phyloP scores from a whole-genome alignment of 2,329 filamentous ascomycete species.

The Aspergillus oerlinghausenensis region DNA sequence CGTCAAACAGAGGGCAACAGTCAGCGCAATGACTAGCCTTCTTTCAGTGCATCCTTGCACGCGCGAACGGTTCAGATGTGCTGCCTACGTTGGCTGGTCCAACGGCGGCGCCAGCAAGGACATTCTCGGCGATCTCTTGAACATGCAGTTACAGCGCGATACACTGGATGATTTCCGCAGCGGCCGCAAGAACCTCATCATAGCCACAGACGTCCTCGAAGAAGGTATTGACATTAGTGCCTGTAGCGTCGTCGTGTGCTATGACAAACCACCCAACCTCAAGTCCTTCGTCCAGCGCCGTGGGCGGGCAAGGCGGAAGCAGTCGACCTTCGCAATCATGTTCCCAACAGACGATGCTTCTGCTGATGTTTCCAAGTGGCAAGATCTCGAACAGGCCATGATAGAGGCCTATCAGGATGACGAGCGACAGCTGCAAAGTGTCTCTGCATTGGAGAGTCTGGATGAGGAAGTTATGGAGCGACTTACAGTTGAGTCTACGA shows the following conservation, averaged over 20 bases:
- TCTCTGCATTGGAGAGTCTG: constrained; percentile 48
- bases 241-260: constrained; percentile 62
- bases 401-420: constrained; percentile 64
- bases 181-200: constrained; percentile 53
- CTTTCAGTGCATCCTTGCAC: constrained; percentile 50
- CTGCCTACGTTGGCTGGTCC: constrained; percentile 46
- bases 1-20: constrained; percentile 58
- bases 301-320: constrained; percentile 56
- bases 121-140: constrained; percentile 47
- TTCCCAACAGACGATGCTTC: constrained; percentile 34
- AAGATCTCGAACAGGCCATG: constrained; percentile 67
- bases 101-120: constrained; percentile 38
- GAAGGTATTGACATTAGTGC: constrained; percentile 60
- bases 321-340: constrained; percentile 54
- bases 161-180: constrained; percentile 52
- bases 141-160: constrained; percentile 44
- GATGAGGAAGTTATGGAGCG: constrained; percentile 35
- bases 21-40: constrained; percentile 56
- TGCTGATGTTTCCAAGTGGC: constrained; percentile 51
- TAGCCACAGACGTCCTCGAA: constrained; percentile 56
- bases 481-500: constrained; percentile 38
- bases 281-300: constrained; percentile 63
- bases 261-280: constrained; percentile 57
- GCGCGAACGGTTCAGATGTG: constrained; percentile 42
- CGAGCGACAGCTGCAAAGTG: constrained; percentile 45